phyloP scores from a whole-genome alignment of 2,329 filamentous ascomycete species.

The Biscogniauxia marginata region DNA sequence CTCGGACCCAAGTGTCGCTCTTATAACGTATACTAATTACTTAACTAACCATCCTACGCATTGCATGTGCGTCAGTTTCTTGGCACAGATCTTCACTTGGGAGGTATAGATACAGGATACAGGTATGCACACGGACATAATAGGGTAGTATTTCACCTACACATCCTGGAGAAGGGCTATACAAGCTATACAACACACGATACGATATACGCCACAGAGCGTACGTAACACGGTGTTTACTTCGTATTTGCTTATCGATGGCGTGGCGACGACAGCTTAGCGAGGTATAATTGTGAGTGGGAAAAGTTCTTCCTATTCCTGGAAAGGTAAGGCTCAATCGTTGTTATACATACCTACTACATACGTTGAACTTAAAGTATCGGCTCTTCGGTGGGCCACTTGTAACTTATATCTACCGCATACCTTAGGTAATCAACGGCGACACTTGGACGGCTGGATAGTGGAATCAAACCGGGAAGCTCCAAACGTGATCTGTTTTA shows the following conservation, averaged over 20 bases:
- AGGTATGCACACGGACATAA: neutral
- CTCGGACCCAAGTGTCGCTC: too few species aligned
- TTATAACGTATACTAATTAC: too few species aligned
- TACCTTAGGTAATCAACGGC: too few species aligned
- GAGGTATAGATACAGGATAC: neutral
- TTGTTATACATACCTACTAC: too few species aligned
- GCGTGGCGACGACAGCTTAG: neutral
- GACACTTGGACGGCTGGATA: too few species aligned
- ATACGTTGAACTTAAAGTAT: neutral
- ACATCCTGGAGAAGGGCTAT: neutral
- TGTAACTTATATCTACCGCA: too few species aligned
- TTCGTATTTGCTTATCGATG: neutral
- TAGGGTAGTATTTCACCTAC: neutral
- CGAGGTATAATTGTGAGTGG: neutral
- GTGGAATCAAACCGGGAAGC: too few species aligned
- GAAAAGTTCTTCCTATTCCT: neutral
- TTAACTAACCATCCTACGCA: too few species aligned
- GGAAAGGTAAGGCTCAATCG: neutral
- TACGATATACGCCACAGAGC: neutral
- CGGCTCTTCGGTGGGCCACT: neutral
- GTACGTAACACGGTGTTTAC: neutral
- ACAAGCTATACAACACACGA: neutral
- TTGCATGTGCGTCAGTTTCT: neutral
- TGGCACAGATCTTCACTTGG: neutral
- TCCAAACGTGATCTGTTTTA: too few species aligned